Base-by-base conservation (phyloP, 2,329 filamentous ascomycete genomes). In the Phoma sp. region DNA sequence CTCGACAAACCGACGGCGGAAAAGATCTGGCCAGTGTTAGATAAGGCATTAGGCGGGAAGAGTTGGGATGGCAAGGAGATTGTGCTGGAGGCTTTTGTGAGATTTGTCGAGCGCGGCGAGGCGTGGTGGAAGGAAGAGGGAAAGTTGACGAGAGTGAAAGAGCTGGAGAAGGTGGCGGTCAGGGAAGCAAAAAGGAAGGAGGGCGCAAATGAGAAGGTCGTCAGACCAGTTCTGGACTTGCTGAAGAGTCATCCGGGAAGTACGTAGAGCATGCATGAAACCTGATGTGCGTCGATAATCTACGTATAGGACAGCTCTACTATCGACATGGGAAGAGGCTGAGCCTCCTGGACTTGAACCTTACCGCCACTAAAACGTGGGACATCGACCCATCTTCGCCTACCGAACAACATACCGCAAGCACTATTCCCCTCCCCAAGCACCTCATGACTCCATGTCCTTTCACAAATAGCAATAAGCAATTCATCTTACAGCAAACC, bases 101-200 rank as follows among this genome's bases (percentile, higher is more conserved):
- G 86, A 53, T 95, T 98, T 65, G 86, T 89, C 0, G 82, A 85
- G 65, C 85, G 87, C 58, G 84, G 84, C 0, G 82, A 82, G 60
- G 74, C 73, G 7, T 78, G 90, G 27, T 86, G 83, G 78, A 66
- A 73, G 35, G 87, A 86, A 79, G 75, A 79, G 36, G 74, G 81
- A 76, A 76, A 79, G 41, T 72, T 74, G 5, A 83, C 88, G 59
- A 75, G 90, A 23, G 82, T 83, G 9, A 80, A 83, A 7, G 82
- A 88, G 63, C 86, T 93, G 78, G 75, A 73, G 52, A 89, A 88
- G 78, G 93, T 86, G 85, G 4, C 65, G 4, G 73, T 93, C 13
- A 85, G 93, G 52, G 95, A 99, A 81, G 92, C 92, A 7, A 97
- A 95, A 79, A 85, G 95, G 29, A 93, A 93, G 69, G 97, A 97